phyloP scores from a whole-genome alignment of 1,284 basidiomycete species.

The Microbotryum scabiosae region DNA sequence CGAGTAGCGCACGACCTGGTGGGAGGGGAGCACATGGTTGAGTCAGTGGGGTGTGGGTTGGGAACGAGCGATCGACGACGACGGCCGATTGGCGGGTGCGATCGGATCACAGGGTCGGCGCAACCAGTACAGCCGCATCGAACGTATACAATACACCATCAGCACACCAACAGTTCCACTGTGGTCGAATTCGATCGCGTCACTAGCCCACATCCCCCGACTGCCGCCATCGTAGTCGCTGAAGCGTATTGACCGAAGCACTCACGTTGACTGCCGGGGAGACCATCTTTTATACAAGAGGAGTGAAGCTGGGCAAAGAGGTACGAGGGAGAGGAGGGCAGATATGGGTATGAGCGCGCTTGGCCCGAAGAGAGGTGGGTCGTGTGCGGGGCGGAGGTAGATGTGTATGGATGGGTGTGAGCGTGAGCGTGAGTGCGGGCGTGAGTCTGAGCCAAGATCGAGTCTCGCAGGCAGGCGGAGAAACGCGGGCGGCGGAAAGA shows the following conservation, averaged over 20 bases:
- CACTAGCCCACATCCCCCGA: not conserved
- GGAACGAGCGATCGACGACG: not conserved
- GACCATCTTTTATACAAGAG: not conserved
- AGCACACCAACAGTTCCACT: not conserved
- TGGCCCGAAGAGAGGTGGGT: too few species aligned
- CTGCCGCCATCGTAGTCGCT: not conserved
- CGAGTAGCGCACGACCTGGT: constrained; percentile 91
- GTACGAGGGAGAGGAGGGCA: too few species aligned
- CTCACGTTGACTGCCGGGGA: constrained; percentile 21
- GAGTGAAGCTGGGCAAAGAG: not conserved
- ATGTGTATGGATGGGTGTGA: too few species aligned
- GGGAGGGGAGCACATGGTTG: not conserved
- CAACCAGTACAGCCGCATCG: not conserved
- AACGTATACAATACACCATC: not conserved
- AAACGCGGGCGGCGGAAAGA: too few species aligned
- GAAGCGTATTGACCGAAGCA: not conserved
- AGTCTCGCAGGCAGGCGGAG: too few species aligned
- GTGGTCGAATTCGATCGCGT: not conserved
- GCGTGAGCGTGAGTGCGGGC: too few species aligned
- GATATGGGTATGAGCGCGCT: too few species aligned
- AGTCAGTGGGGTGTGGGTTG: not conserved
- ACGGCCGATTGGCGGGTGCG: not conserved
- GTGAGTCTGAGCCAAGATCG: too few species aligned
- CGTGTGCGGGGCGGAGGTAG: too few species aligned
- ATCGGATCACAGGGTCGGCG: not conserved